phyloP scores from a whole-genome alignment of 345 rosid genomes.

The Hibiscus syriacus region DNA sequence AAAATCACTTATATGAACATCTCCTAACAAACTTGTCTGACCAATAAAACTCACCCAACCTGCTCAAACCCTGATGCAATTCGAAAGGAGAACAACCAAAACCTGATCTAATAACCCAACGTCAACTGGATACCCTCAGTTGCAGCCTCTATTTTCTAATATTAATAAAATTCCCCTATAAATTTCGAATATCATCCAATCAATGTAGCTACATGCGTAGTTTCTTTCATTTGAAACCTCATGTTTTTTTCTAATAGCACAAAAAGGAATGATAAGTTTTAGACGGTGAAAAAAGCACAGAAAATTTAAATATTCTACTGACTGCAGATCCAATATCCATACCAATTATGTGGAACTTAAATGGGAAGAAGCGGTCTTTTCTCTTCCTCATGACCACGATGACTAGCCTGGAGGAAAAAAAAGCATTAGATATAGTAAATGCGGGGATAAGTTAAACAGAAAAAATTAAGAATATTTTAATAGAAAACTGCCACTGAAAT shows the following conservation, averaged over 20 bases:
- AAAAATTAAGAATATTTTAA: not conserved
- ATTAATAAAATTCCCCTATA: not conserved
- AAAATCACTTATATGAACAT: no score
- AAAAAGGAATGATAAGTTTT: not conserved
- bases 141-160: not conserved
- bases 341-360: no score
- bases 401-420: constrained; percentile 34
- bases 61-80: not conserved
- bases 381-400: constrained; percentile 28
- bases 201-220: not conserved
- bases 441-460: not conserved
- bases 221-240: not conserved
- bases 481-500: not conserved
- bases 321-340: not conserved
- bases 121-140: not conserved
- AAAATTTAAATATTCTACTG: not conserved
- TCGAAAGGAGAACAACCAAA: not conserved
- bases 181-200: not conserved
- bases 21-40: not conserved
- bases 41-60: not conserved
- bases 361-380: constrained; percentile 53
- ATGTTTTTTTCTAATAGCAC: not conserved
- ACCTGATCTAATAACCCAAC: not conserved
- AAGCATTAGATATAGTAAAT: not conserved
- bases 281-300: not conserved